phyloP scores from a whole-genome alignment of 2,329 filamentous ascomycete species.

The Nakataea oryzae region DNA sequence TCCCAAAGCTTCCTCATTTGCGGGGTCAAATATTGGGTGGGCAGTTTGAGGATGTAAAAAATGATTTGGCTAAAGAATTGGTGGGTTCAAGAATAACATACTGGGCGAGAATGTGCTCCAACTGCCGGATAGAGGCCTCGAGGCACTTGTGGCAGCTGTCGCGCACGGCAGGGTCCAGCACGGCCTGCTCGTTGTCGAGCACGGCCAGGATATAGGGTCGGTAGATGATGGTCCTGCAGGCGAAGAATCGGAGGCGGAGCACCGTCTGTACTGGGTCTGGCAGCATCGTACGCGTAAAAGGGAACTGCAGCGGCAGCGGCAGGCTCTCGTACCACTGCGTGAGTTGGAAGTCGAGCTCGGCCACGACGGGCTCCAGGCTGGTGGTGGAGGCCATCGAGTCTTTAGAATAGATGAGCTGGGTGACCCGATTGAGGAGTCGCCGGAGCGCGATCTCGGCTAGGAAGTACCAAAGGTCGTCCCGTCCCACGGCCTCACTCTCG shows the following conservation, averaged over 20 bases:
- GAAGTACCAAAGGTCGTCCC: slow-evolving; percentile 80
- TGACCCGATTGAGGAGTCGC: slow-evolving; percentile 66
- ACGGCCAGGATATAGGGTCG: slow-evolving; percentile 74
- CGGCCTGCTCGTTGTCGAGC: slow-evolving; percentile 64
- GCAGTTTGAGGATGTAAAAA: not conserved
- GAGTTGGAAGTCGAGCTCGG: slow-evolving; percentile 72
- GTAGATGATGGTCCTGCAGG: slow-evolving; percentile 79
- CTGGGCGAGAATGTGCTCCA: slow-evolving; percentile 71
- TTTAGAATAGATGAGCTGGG: slow-evolving; percentile 70
- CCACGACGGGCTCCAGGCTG: slow-evolving; percentile 66
- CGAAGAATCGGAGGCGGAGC: slow-evolving; percentile 69
- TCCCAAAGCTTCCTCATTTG: not conserved
- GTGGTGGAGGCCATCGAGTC: slow-evolving; percentile 61
- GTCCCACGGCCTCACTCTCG: slow-evolving; percentile 50
- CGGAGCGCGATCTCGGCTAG: slow-evolving; percentile 72
- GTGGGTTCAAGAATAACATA: slow-evolving; percentile 30
- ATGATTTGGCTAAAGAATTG: slow-evolving; percentile 7
- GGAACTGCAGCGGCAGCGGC: slow-evolving; percentile 65
- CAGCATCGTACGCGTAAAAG: slow-evolving; percentile 56
- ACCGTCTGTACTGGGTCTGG: slow-evolving; percentile 71
- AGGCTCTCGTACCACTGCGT: slow-evolving; percentile 78
- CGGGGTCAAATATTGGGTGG: not conserved
- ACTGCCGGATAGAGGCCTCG: slow-evolving; percentile 67
- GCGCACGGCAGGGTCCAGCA: slow-evolving; percentile 60
- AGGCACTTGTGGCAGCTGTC: slow-evolving; percentile 75